Evolutionary conservation across 2,329 filamentous ascomycete species (phyloP), one percentile per base, ranked within the genome.

Genomic region (Tricladium varicosporioides): DNA sequence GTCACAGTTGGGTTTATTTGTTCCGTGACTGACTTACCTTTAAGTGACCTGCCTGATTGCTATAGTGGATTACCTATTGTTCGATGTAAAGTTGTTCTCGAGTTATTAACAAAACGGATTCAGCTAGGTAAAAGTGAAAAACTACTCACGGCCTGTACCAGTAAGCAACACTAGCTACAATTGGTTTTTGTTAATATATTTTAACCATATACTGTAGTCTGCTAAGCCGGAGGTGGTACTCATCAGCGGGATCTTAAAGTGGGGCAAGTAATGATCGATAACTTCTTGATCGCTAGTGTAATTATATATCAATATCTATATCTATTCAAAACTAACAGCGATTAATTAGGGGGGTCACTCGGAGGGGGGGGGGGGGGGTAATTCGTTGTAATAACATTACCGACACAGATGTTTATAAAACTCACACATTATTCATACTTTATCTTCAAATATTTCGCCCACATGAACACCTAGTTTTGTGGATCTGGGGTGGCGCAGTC

Each of bases 361-460:
- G n/a, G n/a, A n/a, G n/a, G n/a, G n/a, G n/a, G n/a, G n/a, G n/a
- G n/a, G n/a, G n/a, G n/a, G n/a, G n/a, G n/a, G n/a, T n/a, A n/a
- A n/a, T 48, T 48, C 47, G 47, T 48, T 5, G 47, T 48, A 31
- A 2, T 7, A 32, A 31, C 47, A 48, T 22, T 48, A 5, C 47
- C 47, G 31, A 48, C 47, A 2, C 9, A 13, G 22, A 27, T 48
- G 18, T 48, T 48, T 32, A 19, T 19, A 32, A 48, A 48, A n/a
- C 47, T 48, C 47, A 48, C 47, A 48, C 47, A 15, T 48, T 48
- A 7, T 48, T 48, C 47, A 48, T 48, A 27, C 16, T 48, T 5
- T 48, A 48, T 22, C 16, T 48, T 14, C 47, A 48, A 13, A 48
- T 48, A 27, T 48, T 48, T 32, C 47, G 22, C 2, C 47, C 47